Base-by-base conservation (phyloP, 2,329 filamentous ascomycete species). In the Botrytis fragariae region DNA sequence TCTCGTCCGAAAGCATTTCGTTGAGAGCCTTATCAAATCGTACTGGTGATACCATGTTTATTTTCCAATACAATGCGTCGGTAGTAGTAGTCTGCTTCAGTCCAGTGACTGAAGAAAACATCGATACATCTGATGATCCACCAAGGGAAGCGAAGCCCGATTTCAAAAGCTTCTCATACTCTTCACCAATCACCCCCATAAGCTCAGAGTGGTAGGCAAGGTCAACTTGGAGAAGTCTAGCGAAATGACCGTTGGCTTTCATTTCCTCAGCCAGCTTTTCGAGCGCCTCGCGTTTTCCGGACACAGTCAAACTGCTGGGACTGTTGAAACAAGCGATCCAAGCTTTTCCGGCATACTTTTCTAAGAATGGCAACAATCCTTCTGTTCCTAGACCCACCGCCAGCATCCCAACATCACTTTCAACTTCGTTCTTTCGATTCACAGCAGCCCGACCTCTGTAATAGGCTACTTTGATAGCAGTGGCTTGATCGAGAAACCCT, bases 321-420 rank as follows among this genome's bases (percentile, higher is more conserved):
- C 73, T 76, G 64, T 80, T 81, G 29, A 77, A 77, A 44, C 80
- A 82, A n/a, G 81, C 78, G 60, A 79, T 79, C 18, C 35, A 37
- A 3, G 59, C 64, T 35, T 73, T 48, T 12, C 69, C 44, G 14
- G 18, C 25, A 6, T 32, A 37, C 25, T 39, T 44, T 1, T 39
- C 37, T 18, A 78, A 20, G 39, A 72, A 75, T 18, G 54, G n/a
- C 8, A 68, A 32, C 2, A 74, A 37, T 4, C 69, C n/a, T 9
- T 75, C 70, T n/a, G 60, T 6, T n/a, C 74, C 74, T 20, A 76
- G 32, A 20, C 76, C 74, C 18, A 74, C 76, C n/a, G 73, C 72
- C 5, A 76, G 22, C 75, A 77, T 77, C 10, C 69, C 73, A 25
- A 37, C 35, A 12, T 45, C n/a, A 6, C 37, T 61, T 22, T 60